Percentiles rank a stretch among this genome's conserved stretches.
Evolutionary conservation across 495 filamentous ascomycete species (phyloP).

Genomic region (Penicillium verhagenii): DNA sequence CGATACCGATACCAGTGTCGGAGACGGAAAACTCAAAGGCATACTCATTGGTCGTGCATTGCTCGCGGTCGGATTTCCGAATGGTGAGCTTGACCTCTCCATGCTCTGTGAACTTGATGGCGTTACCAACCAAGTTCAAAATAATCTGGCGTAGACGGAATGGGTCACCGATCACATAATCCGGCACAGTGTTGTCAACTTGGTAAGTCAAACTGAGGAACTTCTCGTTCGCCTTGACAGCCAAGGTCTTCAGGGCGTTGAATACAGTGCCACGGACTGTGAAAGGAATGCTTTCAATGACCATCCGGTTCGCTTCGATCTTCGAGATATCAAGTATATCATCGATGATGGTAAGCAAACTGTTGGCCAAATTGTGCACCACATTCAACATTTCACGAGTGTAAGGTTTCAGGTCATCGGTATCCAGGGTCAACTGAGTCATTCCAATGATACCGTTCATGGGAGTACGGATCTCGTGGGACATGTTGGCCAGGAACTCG

Average conservation of each 20-base stretch:
- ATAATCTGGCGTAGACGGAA: conserved; percentile 96
- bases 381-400: conserved; percentile 99
- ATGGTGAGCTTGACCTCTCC: conserved; percentile 96
- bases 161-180: conserved; percentile 95
- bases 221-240: conserved; percentile 97
- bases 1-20: conserved; percentile 97
- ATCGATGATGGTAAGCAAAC: conserved; percentile 96
- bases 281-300: conserved; percentile 97
- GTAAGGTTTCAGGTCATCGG: conserved; percentile 84
- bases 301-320: conserved; percentile 99
- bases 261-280: conserved; percentile 94
- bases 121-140: conserved; percentile 59
- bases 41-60: conserved; percentile 73
- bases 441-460: conserved; percentile 90
- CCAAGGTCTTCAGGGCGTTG: conserved; percentile 94
- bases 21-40: conserved; percentile 96
- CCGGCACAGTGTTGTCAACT: conserved; percentile 90
- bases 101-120: conserved; percentile 92
- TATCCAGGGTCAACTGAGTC: conserved; percentile 96
- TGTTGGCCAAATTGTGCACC: conserved; percentile 96
- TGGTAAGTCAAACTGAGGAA: conserved; percentile 91
- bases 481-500: conserved; percentile 99
- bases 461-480: conserved; percentile 96
- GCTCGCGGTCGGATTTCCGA: conserved; percentile 64
- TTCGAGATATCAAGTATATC: conserved; percentile 99